Percentiles rank a stretch among this genome's conserved stretches.
These are phyloP conservation scores for Daldinia eschscholtzii DNA, from an alignment of 2,329 filamentous ascomycete genomes.

Conservation along the genomic window DNA sequence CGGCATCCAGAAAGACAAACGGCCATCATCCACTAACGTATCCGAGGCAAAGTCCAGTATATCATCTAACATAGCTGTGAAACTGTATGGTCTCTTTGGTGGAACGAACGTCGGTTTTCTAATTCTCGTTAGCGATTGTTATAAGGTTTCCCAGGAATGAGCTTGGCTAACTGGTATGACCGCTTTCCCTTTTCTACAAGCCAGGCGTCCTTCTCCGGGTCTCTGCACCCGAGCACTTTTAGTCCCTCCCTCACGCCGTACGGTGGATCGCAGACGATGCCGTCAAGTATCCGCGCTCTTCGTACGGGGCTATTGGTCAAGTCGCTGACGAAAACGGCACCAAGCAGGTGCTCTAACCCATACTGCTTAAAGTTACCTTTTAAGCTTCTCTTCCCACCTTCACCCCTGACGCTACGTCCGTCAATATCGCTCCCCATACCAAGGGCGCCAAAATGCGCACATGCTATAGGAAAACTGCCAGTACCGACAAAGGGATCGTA, in stretches of 20 bases:
- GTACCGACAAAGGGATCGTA: conserved; percentile 98
- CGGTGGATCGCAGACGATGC: conserved; percentile 94
- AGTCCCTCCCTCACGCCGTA: conserved; percentile 95
- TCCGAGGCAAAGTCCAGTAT: conserved; percentile 84
- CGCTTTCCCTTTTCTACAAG: conserved; percentile 77
- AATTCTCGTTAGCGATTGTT: conserved; percentile 22
- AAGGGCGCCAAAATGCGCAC: conserved; percentile 88
- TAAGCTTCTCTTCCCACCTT: conserved; percentile 64
- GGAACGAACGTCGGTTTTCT: conserved; percentile 58
- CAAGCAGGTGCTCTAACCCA: conserved; percentile 71
- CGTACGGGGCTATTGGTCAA: conserved; percentile 87
- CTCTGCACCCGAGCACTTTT: conserved; percentile 83
- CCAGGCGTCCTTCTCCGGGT: conserved; percentile 70
- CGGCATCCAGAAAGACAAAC: conserved; percentile 97
- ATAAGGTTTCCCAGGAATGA: background rate
- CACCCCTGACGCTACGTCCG: conserved; percentile 85
- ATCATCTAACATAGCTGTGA: conserved; percentile 89
- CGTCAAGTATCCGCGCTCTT: conserved; percentile 72
- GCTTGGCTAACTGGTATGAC: conserved; percentile 73
- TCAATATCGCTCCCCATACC: conserved; percentile 94
- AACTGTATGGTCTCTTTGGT: conserved; percentile 92
- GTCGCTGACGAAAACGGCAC: conserved; percentile 87
- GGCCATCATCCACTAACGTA: conserved; percentile 81
- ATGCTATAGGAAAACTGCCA: conserved; percentile 90
- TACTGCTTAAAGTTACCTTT: conserved; percentile 88